These are phyloP conservation scores for Colletotrichum lindemuthianum DNA, from an alignment of 2,329 filamentous ascomycete species.

Conservation along the genomic window DNA sequence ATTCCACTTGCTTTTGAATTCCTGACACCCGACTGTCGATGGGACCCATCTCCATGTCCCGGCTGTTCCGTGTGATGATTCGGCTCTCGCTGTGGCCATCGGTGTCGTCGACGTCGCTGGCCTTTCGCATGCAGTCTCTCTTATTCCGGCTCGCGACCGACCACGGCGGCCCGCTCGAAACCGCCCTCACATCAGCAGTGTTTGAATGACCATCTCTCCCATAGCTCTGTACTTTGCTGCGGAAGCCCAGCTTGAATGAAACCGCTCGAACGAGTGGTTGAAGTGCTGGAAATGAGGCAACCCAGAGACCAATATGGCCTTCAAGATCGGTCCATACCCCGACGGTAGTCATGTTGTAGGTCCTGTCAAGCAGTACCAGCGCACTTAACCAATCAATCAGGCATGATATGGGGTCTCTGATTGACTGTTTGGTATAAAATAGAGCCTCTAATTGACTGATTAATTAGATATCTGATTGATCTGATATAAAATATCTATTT, in stretches of 20 bases:
- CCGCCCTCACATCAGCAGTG: neutral
- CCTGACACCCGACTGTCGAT: too few relatives aligned
- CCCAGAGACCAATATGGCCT: slow-evolving; percentile 53
- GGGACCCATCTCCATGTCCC: too few relatives aligned
- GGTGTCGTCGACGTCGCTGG: neutral
- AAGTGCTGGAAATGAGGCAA: slow-evolving; percentile 50
- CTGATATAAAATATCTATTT: too few relatives aligned
- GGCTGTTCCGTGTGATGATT: too few relatives aligned
- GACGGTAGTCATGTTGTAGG: slow-evolving; percentile 48
- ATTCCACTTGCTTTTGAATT: too few relatives aligned
- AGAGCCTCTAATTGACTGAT: too few relatives aligned
- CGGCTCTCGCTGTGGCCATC: neutral
- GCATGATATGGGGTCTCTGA: too few relatives aligned
- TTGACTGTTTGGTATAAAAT: too few relatives aligned
- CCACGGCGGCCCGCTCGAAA: neutral
- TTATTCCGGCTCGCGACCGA: neutral
- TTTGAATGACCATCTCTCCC: neutral
- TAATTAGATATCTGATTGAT: too few relatives aligned
- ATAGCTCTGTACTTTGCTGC: slow-evolving; percentile 27
- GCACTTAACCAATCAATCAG: too few relatives aligned
- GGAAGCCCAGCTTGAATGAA: slow-evolving; percentile 41
- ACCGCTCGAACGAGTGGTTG: slow-evolving; percentile 48
- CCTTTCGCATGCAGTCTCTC: neutral
- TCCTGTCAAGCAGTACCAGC: slow-evolving; percentile 40
- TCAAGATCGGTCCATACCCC: slow-evolving; percentile 52